Conservation (phyloP, 805 yeast species). For the Geotrichum ghanense region DNA sequence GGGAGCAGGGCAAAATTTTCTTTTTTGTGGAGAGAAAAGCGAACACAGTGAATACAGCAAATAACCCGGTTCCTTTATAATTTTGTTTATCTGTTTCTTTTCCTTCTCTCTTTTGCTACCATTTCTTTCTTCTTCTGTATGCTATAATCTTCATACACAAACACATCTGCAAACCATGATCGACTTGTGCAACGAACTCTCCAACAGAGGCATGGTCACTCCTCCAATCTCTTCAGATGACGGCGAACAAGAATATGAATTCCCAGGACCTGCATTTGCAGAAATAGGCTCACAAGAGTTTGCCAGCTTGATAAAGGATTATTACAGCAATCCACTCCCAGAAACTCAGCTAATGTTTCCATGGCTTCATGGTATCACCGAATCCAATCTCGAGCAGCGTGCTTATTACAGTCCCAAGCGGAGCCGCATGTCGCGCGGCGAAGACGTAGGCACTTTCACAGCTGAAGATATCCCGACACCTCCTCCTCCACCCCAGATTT, state of each 20-base stretch:
- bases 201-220: not conserved
- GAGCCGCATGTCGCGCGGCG: not conserved
- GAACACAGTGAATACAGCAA: too few species aligned
- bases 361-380: not conserved
- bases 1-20: too few species aligned
- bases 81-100: too few species aligned
- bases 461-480: not conserved
- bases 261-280: not conserved
- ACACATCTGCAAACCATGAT: too few species aligned
- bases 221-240: conserved; percentile 1
- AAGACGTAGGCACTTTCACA: not conserved
- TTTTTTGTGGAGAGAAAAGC: too few species aligned
- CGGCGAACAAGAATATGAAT: not conserved
- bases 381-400: not conserved
- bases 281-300: not conserved
- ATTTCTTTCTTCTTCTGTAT: too few species aligned
- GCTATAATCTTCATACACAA: too few species aligned
- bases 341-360: not conserved
- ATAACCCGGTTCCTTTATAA: too few species aligned
- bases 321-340: not conserved
- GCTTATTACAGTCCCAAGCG: not conserved
- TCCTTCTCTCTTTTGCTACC: too few species aligned
- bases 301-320: not conserved
- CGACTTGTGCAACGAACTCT: too few species aligned
- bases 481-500: not conserved